Conservation (phyloP, 2,329 filamentous ascomycete species). For the Dactylellina drechsleri region DNA sequence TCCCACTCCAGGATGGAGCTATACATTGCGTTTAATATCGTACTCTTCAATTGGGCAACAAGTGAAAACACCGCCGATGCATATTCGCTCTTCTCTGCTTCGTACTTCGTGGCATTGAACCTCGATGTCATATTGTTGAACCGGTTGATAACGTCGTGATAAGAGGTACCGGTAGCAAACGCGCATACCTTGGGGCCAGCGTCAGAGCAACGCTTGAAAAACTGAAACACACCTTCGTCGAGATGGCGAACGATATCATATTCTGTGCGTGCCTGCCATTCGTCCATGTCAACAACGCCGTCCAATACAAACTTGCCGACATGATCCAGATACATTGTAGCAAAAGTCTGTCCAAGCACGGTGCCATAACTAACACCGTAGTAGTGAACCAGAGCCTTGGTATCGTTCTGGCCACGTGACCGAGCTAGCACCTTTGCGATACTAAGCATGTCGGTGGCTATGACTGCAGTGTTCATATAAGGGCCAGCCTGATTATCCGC, state of each 20-base stretch:
- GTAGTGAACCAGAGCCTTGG: constrained; percentile 26
- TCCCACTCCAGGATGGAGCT: constrained; percentile 14
- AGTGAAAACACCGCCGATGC: neutral
- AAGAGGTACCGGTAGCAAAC: constrained; percentile 22
- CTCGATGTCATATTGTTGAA: constrained; percentile 32
- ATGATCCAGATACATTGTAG: constrained; percentile 32
- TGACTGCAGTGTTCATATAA: constrained; percentile 42
- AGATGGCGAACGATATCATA: constrained; percentile 12
- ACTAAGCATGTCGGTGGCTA: constrained; percentile 40
- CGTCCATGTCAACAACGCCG: constrained; percentile 41
- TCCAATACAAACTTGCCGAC: constrained; percentile 48
- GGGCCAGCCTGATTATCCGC: constrained; percentile 42
- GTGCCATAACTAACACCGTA: constrained; percentile 47
- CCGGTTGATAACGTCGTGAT: constrained; percentile 27
- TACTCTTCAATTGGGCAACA: neutral
- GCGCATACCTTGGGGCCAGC: constrained; percentile 28
- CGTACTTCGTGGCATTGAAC: constrained; percentile 28
- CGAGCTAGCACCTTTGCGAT: constrained; percentile 47
- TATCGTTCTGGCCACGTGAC: constrained; percentile 8
- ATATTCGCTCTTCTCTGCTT: constrained; percentile 1
- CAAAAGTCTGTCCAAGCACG: constrained; percentile 43
- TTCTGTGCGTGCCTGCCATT: constrained; percentile 24
- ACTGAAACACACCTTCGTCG: constrained; percentile 26
- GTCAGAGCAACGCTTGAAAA: constrained; percentile 34
- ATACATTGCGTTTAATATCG: constrained; percentile 25